Percentiles rank a stretch among this genome's conserved stretches.
Conservation (phyloP, 331 rosid genomes). For the Malus hybrid region DNA sequence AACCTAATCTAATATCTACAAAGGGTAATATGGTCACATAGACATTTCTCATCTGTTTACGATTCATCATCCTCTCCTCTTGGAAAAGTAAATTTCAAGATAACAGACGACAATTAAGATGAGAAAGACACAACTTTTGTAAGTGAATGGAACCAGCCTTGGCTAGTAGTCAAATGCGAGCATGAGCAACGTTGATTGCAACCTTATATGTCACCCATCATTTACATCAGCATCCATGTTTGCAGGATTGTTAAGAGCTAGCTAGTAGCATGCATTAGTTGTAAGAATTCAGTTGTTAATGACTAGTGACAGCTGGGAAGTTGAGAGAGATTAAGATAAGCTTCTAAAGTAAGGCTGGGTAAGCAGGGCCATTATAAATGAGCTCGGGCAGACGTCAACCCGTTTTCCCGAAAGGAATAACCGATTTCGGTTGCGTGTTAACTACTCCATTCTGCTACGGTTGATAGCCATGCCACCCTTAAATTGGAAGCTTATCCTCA, state of each 20-base stretch:
- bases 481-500: neutral
- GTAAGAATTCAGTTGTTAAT: neutral
- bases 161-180: no score
- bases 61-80: neutral
- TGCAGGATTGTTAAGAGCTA: neutral
- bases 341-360: neutral
- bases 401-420: neutral
- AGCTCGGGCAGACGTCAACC: no score
- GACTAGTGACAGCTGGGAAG: neutral
- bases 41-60: neutral
- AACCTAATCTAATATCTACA: no score
- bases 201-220: neutral
- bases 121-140: neutral
- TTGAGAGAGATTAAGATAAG: neutral
- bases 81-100: neutral
- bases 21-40: no score
- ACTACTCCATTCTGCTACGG: neutral
- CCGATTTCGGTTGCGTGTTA: neutral
- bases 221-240: neutral
- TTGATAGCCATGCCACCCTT: neutral
- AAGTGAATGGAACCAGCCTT: neutral
- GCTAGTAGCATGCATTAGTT: neutral
- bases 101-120: neutral
- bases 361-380: neutral
- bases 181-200: neutral